Evolutionary conservation across 306 rosid genomes (phyloP), one percentile per base, ranked within the genome.

Genomic region (Dryas drummondii): DNA sequence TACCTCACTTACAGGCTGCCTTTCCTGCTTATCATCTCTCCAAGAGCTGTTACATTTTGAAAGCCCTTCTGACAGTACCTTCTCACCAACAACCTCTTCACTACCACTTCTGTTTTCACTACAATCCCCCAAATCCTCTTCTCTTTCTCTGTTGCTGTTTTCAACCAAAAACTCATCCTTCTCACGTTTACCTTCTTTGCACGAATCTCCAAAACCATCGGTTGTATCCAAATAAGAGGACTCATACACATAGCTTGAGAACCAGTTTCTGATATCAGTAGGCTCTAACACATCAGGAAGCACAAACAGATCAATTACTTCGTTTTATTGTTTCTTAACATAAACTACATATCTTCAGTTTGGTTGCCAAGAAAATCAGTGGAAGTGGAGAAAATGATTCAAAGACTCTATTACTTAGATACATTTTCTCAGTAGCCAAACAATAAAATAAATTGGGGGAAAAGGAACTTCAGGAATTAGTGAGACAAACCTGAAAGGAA

Each of bases 231-330:
- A 58, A 11, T 44, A 47, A 41, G 86, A 88, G 68, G 97, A 90
- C 60, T 90, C 98, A 1, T 91, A 90, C 26, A 4, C 84, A 59
- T 91, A 91, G 87, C 93, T 94, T 2, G 85, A 77, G 71, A 84
- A 88, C 98, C 96, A 91, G 84, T 87, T 87, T 82, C 84, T 79
- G 82, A 94, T 71, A 72, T 94, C 88, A 42, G 83, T 81, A 66
- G 89, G 97, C 84, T 90, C 98, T 94, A 79, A 60, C 42, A 57
- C 3, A 62, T 27, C 17, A 59, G 45, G 32, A n/a, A 37, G 42
- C 50, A 15, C 47, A 49, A 58, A 54, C 32, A 54, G 69, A 71
- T 11, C 40, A 75, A 42, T 9, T 44, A 70, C 42, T 14, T 65
- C 56, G 4, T 52, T 16, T 14, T 26, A 4, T 6, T 26, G 5